These are phyloP conservation scores for Auriscalpium vulgare DNA, from an alignment of 768 basidiomycete genomes.

Conservation along the genomic window DNA sequence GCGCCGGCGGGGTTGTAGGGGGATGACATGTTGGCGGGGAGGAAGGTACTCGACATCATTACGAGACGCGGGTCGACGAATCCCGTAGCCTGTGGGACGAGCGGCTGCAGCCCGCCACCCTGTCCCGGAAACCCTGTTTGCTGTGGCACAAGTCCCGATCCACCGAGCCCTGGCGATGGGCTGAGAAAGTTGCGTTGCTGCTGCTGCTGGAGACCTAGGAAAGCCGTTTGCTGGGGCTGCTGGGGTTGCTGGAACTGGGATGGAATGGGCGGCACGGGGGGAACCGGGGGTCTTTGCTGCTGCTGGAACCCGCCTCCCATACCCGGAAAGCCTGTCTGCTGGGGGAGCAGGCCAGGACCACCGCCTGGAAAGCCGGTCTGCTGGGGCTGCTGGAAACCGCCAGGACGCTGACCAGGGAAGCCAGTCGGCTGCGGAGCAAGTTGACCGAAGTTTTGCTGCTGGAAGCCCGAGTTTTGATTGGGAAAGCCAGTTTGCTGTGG, in stretches of 20 bases:
- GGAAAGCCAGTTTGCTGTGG: slow-evolving; percentile 66
- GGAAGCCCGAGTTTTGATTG: slow-evolving; percentile 36
- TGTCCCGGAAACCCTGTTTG: slow-evolving; percentile 50
- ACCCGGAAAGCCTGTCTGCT: slow-evolving; percentile 45
- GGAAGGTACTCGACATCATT: slow-evolving; percentile 89
- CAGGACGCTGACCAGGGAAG: slow-evolving; percentile 28
- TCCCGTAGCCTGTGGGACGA: slow-evolving; percentile 72
- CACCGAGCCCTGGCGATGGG: slow-evolving; percentile 44
- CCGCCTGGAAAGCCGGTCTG: slow-evolving; percentile 42
- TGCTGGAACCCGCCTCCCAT: slow-evolving; percentile 32
- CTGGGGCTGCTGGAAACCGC: slow-evolving; percentile 51
- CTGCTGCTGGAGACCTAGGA: slow-evolving; percentile 33
- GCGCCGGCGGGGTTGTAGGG: slow-evolving; percentile 51
- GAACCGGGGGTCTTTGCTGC: slow-evolving; percentile 27
- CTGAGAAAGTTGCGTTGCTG: slow-evolving; percentile 44
- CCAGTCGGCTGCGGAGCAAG: slow-evolving; percentile 60
- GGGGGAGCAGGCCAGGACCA: slow-evolving; percentile 33
- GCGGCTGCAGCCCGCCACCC: slow-evolving; percentile 28
- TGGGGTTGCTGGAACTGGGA: slow-evolving; percentile 40
- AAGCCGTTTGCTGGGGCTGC: slow-evolving; percentile 53
- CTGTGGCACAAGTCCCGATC: slow-evolving; percentile 39
- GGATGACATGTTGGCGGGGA: slow-evolving; percentile 64
- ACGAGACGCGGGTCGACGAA: slow-evolving; percentile 75
- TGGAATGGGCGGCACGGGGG: slow-evolving; percentile 13
- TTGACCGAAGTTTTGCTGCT: slow-evolving; percentile 35